Evolutionary conservation across 768 basidiomycete species (phyloP).

Genomic region (Kwoniella dendrophila): DNA sequence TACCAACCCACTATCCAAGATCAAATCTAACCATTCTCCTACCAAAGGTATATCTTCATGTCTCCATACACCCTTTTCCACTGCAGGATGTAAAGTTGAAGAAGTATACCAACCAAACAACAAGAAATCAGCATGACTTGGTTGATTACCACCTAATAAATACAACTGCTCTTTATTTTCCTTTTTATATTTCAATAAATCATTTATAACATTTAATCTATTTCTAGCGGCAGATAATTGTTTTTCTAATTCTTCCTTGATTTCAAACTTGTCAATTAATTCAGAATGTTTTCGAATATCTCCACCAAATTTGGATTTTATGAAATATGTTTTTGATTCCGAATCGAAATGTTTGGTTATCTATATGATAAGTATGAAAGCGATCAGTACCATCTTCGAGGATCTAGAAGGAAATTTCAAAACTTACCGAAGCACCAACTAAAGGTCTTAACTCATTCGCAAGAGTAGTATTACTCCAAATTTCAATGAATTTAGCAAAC

Average conservation of each 20-base stretch:
- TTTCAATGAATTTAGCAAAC: slow-evolving; percentile 30
- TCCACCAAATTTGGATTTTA: slow-evolving; percentile 15
- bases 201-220: slow-evolving; percentile 10
- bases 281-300: slow-evolving; percentile 1
- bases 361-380: background rate
- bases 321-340: slow-evolving; percentile 15
- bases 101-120: slow-evolving; percentile 25
- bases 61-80: slow-evolving; percentile 25
- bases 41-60: slow-evolving; percentile 17
- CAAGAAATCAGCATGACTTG: slow-evolving; percentile 23
- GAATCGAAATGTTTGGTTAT: slow-evolving; percentile 14
- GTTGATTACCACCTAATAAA: slow-evolving; percentile 12
- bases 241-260: slow-evolving; percentile 5
- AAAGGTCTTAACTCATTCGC: slow-evolving; percentile 24
- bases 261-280: background rate
- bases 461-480: slow-evolving; percentile 23
- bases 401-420: background rate
- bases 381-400: background rate
- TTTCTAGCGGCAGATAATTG: slow-evolving; percentile 4
- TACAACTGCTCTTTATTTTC: slow-evolving; percentile 9
- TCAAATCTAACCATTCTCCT: slow-evolving; percentile 21
- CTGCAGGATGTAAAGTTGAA: slow-evolving; percentile 3
- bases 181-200: slow-evolving; percentile 12
- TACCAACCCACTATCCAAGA: slow-evolving; percentile 25
- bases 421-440: slow-evolving; percentile 17